These are phyloP conservation scores for Gastrodia elata DNA, from an alignment of 106 monocot genomes.

Conservation along the genomic window DNA sequence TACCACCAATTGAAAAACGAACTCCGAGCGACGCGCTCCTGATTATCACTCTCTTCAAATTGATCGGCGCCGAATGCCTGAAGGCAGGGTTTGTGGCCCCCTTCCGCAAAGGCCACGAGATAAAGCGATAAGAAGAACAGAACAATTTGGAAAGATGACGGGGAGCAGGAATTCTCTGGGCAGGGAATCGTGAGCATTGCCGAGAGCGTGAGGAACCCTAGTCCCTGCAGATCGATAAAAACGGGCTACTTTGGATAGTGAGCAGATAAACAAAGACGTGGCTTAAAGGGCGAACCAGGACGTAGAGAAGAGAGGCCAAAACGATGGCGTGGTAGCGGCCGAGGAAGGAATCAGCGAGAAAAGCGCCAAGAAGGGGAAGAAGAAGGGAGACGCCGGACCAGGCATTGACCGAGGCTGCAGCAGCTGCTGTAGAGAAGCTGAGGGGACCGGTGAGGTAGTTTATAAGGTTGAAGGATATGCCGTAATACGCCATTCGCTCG, in stretches of 20 bases:
- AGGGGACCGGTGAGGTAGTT: conserved; percentile 45
- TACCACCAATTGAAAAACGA: conserved; percentile 82
- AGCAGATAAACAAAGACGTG: neutral
- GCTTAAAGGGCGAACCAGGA: conserved; percentile 26
- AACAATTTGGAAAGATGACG: conserved; percentile 4
- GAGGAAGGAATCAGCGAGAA: conserved; percentile 47
- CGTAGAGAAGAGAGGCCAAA: conserved; percentile 35
- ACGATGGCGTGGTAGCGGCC: conserved; percentile 49
- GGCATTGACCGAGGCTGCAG: conserved; percentile 35
- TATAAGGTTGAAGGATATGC: conserved; percentile 42
- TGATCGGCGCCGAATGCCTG: conserved; percentile 71
- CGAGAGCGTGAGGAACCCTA: conserved; percentile 30
- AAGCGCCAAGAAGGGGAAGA: conserved; percentile 49
- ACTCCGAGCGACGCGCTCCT: conserved; percentile 27
- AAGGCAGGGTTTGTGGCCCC: conserved; percentile 46
- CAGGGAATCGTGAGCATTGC: conserved; percentile 2
- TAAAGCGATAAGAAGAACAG: conserved; percentile 53
- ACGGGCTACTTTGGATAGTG: neutral
- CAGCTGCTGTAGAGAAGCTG: conserved; percentile 33
- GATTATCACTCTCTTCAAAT: conserved; percentile 37
- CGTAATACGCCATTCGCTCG: conserved; percentile 40
- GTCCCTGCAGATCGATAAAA: conserved; percentile 21
- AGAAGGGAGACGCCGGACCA: conserved; percentile 36
- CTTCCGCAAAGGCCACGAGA: conserved; percentile 45
- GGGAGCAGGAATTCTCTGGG: neutral